Evolutionary conservation across 768 basidiomycete species (phyloP), one percentile per base, ranked within the genome.

Genomic region (Auricularia heimuer): DNA sequence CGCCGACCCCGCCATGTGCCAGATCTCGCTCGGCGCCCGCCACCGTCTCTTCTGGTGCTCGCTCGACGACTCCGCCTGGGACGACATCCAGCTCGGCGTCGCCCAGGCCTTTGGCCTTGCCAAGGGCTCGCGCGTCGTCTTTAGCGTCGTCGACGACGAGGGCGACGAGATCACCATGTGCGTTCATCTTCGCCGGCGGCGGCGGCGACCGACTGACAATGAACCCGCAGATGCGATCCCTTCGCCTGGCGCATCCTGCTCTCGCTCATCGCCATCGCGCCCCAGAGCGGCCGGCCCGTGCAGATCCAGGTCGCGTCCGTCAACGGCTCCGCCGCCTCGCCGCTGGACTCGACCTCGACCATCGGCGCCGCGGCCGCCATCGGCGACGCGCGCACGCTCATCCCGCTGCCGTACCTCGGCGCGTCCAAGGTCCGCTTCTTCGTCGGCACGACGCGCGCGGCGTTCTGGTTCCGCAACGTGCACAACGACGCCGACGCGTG

Each of bases 91-190:
- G 56, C 56, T 60, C 56, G 56, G 56, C 24, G 56, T 60, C 4
- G 56, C 56, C 7, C 56, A 60, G 56, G 56, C 56, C 16, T 60
- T 60, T 34, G 56, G 56, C 6, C 56, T 60, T 3, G 11, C 56
- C 24, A 60, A 60, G 24, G 56, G 56, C 56, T 60, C 56, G 6
- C 56, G 56, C 56, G 56, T 60, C 34, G 56, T 60, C 24, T 60
- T 60, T 18, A 33, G 29, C 56, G 56, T 60, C 24, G 7, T 29
- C 56, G 56, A 60, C 56, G 56, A 60, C 56, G 56, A 60, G 56
- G 56, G 24, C 11, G 56, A 60, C 56, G 56, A 60, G 24, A 60
- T 60, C 56, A 60, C 56, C 21, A 60, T 60, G 56, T 60, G 56
- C 21, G 56, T 35, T n/a, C n/a, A n/a, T n/a, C n/a, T n/a, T n/a